These are phyloP conservation scores for Eucalyptus regnans DNA, from an alignment of 345 rosid species.

Conservation along the genomic window DNA sequence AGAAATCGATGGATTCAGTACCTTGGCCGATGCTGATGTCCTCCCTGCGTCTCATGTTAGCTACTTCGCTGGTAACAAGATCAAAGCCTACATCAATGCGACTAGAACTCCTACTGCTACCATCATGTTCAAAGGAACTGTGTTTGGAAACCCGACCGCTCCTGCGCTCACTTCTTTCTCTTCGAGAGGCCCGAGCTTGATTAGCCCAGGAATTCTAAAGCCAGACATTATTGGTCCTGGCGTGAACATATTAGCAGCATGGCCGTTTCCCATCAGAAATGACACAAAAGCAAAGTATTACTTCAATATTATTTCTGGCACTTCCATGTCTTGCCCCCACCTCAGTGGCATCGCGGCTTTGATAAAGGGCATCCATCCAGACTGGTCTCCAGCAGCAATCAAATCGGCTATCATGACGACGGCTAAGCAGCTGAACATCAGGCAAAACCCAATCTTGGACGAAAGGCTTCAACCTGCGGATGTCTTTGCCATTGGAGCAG, in stretches of 20 bases:
- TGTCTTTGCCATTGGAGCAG: not conserved
- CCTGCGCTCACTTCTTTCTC: not conserved
- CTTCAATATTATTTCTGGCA: not conserved
- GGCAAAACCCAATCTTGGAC: not conserved
- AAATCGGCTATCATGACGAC: not conserved
- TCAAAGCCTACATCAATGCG: not conserved
- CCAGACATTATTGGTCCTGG: not conserved
- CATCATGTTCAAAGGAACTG: not conserved
- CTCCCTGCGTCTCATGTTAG: not conserved
- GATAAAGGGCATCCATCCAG: not conserved
- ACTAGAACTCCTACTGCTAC: not conserved
- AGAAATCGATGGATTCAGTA: not conserved
- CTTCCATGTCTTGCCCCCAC: not conserved
- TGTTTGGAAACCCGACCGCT: not conserved
- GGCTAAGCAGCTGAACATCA: not conserved
- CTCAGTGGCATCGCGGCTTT: not conserved
- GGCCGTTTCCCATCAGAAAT: not conserved
- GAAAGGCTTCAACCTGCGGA: not conserved
- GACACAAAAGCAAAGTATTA: not conserved
- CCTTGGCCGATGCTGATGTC: not conserved
- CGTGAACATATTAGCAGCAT: not conserved
- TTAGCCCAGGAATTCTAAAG: not conserved
- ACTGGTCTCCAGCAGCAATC: not conserved
- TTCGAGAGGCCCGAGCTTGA: not conserved
- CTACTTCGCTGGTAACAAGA: not conserved